Evolutionary conservation across 805 yeast species (phyloP).

Genomic region (Monosporozyma yasuniensis): DNA sequence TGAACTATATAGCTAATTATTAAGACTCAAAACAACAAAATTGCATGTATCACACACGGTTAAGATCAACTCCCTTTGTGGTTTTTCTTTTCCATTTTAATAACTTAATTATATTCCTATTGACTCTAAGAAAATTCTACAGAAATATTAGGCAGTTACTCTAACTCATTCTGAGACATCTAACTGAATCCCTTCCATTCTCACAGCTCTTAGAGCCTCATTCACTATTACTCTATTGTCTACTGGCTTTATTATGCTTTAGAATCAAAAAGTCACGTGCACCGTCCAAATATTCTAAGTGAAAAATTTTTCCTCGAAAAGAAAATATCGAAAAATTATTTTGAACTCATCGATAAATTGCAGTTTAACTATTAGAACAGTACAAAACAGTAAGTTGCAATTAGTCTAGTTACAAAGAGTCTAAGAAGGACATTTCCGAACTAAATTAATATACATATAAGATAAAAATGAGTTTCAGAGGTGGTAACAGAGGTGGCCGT

Average conservation of each 20-base stretch:
- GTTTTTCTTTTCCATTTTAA: background rate
- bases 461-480: slow-evolving; percentile 33
- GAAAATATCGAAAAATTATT: background rate
- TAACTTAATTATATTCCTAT: background rate
- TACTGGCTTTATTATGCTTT: no score
- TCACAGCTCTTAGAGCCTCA: background rate
- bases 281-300: background rate
- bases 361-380: background rate
- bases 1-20: background rate
- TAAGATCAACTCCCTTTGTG: background rate
- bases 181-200: background rate
- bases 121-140: background rate
- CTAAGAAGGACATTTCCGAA: background rate
- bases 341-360: slow-evolving; percentile 2
- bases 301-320: slow-evolving; percentile 2
- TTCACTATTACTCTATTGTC: no score
- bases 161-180: no score
- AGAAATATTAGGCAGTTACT: no score
- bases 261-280: slow-evolving; percentile 4
- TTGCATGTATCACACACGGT: background rate
- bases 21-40: background rate
- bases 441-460: background rate
- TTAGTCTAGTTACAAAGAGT: background rate
- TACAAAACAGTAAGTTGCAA: background rate
- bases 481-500: slow-evolving; percentile 27